These are phyloP conservation scores for Pholiota microspora DNA, from an alignment of 768 basidiomycete genomes.

Conservation along the genomic window DNA sequence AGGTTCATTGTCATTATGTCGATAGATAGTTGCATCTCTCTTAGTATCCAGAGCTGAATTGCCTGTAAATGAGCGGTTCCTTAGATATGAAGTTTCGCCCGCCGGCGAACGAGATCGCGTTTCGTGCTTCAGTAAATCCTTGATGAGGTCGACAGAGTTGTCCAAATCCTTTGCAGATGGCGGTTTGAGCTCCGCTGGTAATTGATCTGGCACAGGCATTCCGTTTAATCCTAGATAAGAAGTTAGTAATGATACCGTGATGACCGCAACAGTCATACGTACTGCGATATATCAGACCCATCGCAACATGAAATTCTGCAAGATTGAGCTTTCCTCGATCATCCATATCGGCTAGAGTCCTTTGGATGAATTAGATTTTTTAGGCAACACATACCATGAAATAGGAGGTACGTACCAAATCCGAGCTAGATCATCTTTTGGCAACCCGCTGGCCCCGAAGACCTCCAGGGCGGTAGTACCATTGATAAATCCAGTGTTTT, in stretches of 20 bases:
- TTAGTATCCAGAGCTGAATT: constrained; percentile 49
- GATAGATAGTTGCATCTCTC: constrained; percentile 91
- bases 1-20: constrained; percentile 66
- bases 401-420: constrained; percentile 69
- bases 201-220: constrained; percentile 80
- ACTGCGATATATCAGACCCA: constrained; percentile 98
- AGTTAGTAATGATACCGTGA: not conserved
- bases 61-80: constrained; percentile 69
- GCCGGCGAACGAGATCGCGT: constrained; percentile 66
- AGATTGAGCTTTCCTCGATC: constrained; percentile 95
- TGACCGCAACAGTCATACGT: constrained; percentile 31
- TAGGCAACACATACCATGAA: not conserved
- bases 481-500: constrained; percentile 78
- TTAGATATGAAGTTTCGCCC: constrained; percentile 51
- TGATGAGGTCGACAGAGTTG: constrained; percentile 85
- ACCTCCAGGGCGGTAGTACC: constrained; percentile 87
- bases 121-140: constrained; percentile 85
- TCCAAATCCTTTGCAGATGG: constrained; percentile 90
- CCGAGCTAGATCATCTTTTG: constrained; percentile 85
- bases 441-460: constrained; percentile 90
- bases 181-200: constrained; percentile 88
- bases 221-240: constrained; percentile 76
- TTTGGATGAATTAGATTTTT: constrained; percentile 28
- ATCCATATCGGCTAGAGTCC: constrained; percentile 90
- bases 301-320: constrained; percentile 96